Percentiles rank a stretch among this genome's conserved stretches.
Evolutionary conservation across 441 rosid genomes (phyloP).

Genomic region (Isatis lusitanica): DNA sequence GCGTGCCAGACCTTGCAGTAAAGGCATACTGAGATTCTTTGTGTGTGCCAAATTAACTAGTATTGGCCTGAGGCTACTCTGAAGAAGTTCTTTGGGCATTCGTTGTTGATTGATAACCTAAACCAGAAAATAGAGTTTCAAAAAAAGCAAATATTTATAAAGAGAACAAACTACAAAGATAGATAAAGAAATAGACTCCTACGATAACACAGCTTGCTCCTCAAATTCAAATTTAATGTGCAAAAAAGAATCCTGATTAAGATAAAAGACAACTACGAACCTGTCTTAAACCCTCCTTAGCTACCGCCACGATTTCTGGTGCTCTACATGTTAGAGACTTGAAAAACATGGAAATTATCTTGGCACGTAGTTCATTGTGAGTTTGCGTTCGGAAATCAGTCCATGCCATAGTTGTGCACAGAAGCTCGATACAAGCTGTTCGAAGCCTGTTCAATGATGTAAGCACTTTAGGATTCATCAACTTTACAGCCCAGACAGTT

Average conservation of each 20-base stretch:
- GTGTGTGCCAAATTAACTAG: conserved; percentile 95
- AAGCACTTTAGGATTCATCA: conserved; percentile 86
- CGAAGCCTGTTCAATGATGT: conserved; percentile 87
- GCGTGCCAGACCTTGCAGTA: conserved; percentile 97
- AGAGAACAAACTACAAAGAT: conserved; percentile 3
- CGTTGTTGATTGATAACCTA: conserved; percentile 96
- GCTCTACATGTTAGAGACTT: conserved; percentile 94
- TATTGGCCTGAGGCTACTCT: conserved; percentile 98
- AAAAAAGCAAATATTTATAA: conserved; percentile 3
- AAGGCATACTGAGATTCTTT: conserved; percentile 98
- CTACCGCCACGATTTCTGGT: conserved; percentile 98
- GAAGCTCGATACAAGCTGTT: conserved; percentile 97
- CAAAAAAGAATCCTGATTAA: not conserved
- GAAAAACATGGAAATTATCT: conserved; percentile 98
- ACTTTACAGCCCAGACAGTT: conserved; percentile 84
- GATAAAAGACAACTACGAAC: conserved; percentile 37
- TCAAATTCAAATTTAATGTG: conserved; percentile 2
- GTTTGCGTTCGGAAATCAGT: conserved; percentile 83
- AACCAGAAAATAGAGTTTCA: conserved; percentile 7
- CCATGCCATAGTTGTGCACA: conserved; percentile 99
- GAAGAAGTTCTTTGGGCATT: conserved; percentile 98
- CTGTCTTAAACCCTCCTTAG: conserved; percentile 99
- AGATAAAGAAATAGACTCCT: conserved; percentile 1
- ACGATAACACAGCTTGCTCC: conserved; percentile 12
- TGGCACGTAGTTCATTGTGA: conserved; percentile 88